phyloP scores from a whole-genome alignment of 768 basidiomycete genomes.

The Leccinum olivaceopallidum region DNA sequence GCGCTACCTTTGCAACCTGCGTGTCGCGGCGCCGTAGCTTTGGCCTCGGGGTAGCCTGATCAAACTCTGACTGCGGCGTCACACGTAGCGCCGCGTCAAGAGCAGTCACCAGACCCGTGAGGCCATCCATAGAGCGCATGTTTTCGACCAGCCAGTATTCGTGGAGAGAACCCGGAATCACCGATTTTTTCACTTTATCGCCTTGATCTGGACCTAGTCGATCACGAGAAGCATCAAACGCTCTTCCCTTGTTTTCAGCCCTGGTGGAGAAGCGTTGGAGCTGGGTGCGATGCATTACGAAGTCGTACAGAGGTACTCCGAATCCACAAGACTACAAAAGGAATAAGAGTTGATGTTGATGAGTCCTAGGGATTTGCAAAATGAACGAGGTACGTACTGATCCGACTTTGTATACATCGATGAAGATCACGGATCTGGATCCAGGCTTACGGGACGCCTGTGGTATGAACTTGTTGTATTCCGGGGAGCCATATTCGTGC shows the following conservation, averaged over 20 bases:
- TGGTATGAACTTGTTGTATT: slow-evolving; percentile 56
- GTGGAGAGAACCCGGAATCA: slow-evolving; percentile 42
- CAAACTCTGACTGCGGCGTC: slow-evolving; percentile 17
- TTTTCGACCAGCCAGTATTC: slow-evolving; percentile 55
- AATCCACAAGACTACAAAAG: slow-evolving; percentile 61
- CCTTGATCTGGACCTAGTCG: not conserved
- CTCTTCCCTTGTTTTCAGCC: slow-evolving; percentile 44
- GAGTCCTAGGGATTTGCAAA: not conserved
- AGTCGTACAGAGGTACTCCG: slow-evolving; percentile 62
- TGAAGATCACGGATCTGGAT: slow-evolving; percentile 58
- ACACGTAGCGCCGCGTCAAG: slow-evolving; percentile 20
- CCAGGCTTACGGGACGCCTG: slow-evolving; percentile 50
- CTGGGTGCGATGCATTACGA: slow-evolving; percentile 54
- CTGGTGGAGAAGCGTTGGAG: slow-evolving; percentile 42
- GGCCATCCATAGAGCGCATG: slow-evolving; percentile 55
- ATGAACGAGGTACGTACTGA: slow-evolving; percentile 33
- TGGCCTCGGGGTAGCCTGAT: slow-evolving; percentile 16
- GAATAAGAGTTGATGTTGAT: not conserved
- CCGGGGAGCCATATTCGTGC: slow-evolving; percentile 62
- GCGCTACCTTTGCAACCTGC: not conserved
- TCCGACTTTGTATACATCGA: slow-evolving; percentile 61
- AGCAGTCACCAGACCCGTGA: slow-evolving; percentile 45
- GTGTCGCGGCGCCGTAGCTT: slow-evolving; percentile 10
- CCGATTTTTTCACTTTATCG: not conserved
- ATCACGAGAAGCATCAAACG: slow-evolving; percentile 6